Evolutionary conservation across 805 yeast genomes (phyloP), one percentile per base, ranked within the genome.

Genomic region (Tetrapisispora taiwanensis): DNA sequence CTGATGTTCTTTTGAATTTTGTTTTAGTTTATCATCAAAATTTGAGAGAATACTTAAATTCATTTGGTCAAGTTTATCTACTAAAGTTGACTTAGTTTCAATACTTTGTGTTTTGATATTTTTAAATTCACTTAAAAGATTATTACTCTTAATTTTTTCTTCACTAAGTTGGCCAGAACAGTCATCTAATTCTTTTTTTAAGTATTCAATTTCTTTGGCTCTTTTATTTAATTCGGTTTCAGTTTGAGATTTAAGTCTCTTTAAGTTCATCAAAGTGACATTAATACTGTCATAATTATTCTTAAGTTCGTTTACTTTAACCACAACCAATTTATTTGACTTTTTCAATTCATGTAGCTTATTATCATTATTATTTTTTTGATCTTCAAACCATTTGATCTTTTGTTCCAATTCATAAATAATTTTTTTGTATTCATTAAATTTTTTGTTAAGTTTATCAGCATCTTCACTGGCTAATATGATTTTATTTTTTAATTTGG

Each of bases 131-230:
- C 53, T 51, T 5, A 55, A 24, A 7, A 60, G 41, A 1, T 56
- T 49, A 30, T 51, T 47, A 39, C 54, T 66, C 43, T 62, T 68
- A 12, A 71, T 57, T 43, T 69, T 72, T 48, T 73, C 75, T 44
- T 72, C 77, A 8, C 73, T 69, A 34, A 73, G 56, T 39, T 69
- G 62, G 1, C 76, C 75, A 9, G 74, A 65, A 20, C 68, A 59
- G 44, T 71, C 71, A 53, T 72, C 70, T 6, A 70, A 48, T 41
- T 64, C 69, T 31, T 59, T 46, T 45, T 61, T 65, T 30, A 70
- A 49, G 24, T 57, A 53, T 15, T 56, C 58, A 15, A 70, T 62
- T 18, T 69, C 71, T 44, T 60, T 64, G 24, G 48, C 48, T 48
- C 55, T 60, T 47, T 43, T 54, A 8, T 48, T 26, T 20, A 52